These are phyloP conservation scores for Myrica gale DNA, from an alignment of 306 rosid species.

Conservation along the genomic window DNA sequence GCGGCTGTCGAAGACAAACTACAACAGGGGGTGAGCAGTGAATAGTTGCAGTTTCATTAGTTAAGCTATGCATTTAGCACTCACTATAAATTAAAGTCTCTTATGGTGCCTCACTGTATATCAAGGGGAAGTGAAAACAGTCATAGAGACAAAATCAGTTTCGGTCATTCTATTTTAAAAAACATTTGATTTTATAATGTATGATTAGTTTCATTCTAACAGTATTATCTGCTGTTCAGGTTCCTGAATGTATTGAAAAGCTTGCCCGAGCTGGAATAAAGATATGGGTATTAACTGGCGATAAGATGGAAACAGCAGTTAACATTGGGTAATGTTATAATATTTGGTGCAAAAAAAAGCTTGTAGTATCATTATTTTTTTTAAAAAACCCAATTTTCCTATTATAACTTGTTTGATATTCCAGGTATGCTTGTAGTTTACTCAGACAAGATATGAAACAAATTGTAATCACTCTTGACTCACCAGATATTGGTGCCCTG, in stretches of 20 bases:
- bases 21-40: constrained; percentile 68
- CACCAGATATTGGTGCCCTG: constrained; percentile 57
- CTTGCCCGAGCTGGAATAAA: constrained; percentile 75
- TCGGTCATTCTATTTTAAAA: background rate
- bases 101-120: background rate
- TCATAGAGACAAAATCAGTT: background rate
- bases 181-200: constrained; percentile 9
- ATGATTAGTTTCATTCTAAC: constrained; percentile 15
- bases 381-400: background rate
- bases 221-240: constrained; percentile 50
- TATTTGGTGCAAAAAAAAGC: background rate
- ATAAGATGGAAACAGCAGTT: constrained; percentile 93
- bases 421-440: constrained; percentile 84
- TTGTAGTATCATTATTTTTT: too few relatives aligned
- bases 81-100: background rate
- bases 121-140: constrained; percentile 13
- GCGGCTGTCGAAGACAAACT: constrained; percentile 89
- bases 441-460: constrained; percentile 72
- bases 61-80: background rate
- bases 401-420: constrained; percentile 14
- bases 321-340: constrained; percentile 63
- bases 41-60: constrained; percentile 7
- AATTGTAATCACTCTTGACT: constrained; percentile 69
- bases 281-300: constrained; percentile 93
- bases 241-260: constrained; percentile 75